A percentile compares a stretch with the other conserved stretches of the same genome.
Conservation (phyloP, 805 yeast genomes). For the Nakazawaea laoshanensis region DNA sequence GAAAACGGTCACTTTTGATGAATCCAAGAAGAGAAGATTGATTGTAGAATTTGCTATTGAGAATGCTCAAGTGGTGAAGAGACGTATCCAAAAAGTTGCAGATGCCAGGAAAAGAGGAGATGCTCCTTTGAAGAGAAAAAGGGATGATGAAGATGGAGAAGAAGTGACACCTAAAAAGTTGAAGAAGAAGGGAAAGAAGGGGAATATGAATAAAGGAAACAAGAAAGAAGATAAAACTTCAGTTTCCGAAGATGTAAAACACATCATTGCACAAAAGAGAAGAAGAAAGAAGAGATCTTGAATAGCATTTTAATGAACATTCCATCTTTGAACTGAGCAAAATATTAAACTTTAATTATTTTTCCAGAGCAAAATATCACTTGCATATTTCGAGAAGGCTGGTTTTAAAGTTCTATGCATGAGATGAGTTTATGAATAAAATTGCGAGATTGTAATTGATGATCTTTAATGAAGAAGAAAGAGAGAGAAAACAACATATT, state of each 20-base stretch:
- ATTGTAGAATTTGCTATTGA: constrained; percentile 96
- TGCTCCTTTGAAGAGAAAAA: constrained; percentile 9
- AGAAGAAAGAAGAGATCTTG: constrained; percentile 44
- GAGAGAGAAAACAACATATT: neutral
- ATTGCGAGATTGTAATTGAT: too few species aligned
- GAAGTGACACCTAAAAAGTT: constrained; percentile 12
- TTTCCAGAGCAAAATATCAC: too few species aligned
- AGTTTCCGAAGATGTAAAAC: constrained; percentile 46
- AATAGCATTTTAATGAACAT: too few species aligned
- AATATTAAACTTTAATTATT: too few species aligned
- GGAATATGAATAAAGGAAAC: constrained; percentile 34
- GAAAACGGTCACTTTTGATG: constrained; percentile 45
- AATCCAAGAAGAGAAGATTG: constrained; percentile 57
- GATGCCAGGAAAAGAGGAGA: constrained; percentile 28
- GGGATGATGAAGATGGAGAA: constrained; percentile 1
- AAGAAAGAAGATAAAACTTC: constrained; percentile 16
- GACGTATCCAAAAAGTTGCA: constrained; percentile 67
- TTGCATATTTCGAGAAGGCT: too few species aligned
- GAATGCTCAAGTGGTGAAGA: constrained; percentile 86
- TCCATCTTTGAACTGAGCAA: too few species aligned
- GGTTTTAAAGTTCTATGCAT: too few species aligned
- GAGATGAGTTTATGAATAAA: too few species aligned
- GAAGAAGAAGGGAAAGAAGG: constrained; percentile 24
- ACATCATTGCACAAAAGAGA: constrained; percentile 62
- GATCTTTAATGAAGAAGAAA: too few species aligned